These are phyloP conservation scores for Aspergillus indologenus DNA, from an alignment of 495 filamentous ascomycete species.

Conservation along the genomic window DNA sequence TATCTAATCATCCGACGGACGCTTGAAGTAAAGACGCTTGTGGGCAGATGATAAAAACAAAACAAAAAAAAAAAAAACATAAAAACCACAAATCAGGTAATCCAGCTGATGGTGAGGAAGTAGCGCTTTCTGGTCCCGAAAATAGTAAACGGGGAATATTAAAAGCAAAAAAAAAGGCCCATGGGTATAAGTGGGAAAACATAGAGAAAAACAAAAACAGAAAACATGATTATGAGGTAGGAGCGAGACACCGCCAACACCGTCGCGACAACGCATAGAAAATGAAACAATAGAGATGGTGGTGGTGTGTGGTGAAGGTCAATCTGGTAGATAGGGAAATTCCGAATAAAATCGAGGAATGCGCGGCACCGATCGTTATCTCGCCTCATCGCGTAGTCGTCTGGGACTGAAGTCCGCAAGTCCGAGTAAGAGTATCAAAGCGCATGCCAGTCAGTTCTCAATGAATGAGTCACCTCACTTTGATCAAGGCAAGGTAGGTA, in stretches of 20 bases:
- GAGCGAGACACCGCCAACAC: constrained; percentile 11
- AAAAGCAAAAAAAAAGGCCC: constrained; percentile 2
- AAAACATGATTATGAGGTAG: constrained; percentile 1
- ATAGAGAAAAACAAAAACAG: constrained; percentile 3
- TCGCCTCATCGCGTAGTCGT: not conserved
- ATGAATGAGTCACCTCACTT: not conserved
- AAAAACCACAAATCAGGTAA: not conserved
- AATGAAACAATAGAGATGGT: constrained; percentile 7
- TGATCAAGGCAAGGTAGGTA: not conserved
- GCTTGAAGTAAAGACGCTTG: not conserved
- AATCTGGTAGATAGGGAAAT: not conserved
- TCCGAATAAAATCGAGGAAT: constrained; percentile 3
- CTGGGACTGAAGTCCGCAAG: not conserved
- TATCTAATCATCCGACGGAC: constrained; percentile 21
- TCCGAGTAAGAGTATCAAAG: constrained; percentile 1
- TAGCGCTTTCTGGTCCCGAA: not conserved
- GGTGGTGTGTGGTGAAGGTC: not conserved
- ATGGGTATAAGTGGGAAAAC: not conserved
- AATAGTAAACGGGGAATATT: constrained; percentile 7
- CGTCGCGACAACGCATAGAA: constrained; percentile 16
- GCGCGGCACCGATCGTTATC: not conserved
- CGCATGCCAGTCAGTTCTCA: not conserved
- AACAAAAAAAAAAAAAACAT: constrained; percentile 8
- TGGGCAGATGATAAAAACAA: not conserved
- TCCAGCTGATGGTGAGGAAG: not conserved